Percentiles rank a stretch among this genome's conserved stretches.
These are phyloP conservation scores for Papiliotrema terrestris DNA, from an alignment of 1,284 basidiomycete genomes.

Conservation along the genomic window DNA sequence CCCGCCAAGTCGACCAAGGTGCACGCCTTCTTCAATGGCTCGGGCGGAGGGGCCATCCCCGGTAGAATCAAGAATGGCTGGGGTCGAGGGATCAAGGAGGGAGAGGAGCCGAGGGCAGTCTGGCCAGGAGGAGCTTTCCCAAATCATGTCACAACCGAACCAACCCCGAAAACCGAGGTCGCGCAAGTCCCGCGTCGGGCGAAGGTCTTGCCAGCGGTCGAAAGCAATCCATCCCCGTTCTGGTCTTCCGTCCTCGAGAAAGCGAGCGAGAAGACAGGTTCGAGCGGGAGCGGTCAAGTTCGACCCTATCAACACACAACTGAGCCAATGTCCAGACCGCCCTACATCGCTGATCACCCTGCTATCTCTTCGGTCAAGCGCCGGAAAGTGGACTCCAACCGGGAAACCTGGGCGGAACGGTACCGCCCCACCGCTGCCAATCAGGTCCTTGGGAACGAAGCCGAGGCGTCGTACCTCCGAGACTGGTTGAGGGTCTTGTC, in stretches of 20 bases:
- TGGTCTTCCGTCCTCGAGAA: neutral
- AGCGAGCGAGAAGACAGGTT: too few relatives aligned
- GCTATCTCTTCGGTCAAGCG: constrained; percentile 18
- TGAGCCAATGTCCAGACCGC: too few relatives aligned
- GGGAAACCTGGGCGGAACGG: constrained; percentile 67
- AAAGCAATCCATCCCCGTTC: neutral
- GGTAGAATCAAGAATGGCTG: constrained; percentile 33
- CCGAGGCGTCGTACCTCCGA: constrained; percentile 67
- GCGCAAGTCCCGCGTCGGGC: too few relatives aligned
- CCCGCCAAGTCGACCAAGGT: constrained; percentile 9
- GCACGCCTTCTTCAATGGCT: constrained; percentile 32
- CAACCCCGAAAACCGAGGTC: too few relatives aligned
- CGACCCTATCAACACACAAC: too few relatives aligned
- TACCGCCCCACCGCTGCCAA: constrained; percentile 70
- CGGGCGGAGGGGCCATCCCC: constrained; percentile 1
- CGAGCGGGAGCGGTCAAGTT: neutral
- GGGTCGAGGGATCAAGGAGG: constrained; percentile 30
- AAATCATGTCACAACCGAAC: constrained; percentile 7
- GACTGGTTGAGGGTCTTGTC: constrained; percentile 78
- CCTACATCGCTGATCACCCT: constrained; percentile 25
- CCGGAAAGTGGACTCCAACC: constrained; percentile 22
- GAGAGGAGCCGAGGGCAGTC: constrained; percentile 27
- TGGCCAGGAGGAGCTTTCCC: constrained; percentile 30
- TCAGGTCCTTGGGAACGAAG: constrained; percentile 78
- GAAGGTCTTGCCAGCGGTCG: neutral